These are phyloP conservation scores for Tuber umbilicatum DNA, from an alignment of 495 filamentous ascomycete species.

Conservation along the genomic window DNA sequence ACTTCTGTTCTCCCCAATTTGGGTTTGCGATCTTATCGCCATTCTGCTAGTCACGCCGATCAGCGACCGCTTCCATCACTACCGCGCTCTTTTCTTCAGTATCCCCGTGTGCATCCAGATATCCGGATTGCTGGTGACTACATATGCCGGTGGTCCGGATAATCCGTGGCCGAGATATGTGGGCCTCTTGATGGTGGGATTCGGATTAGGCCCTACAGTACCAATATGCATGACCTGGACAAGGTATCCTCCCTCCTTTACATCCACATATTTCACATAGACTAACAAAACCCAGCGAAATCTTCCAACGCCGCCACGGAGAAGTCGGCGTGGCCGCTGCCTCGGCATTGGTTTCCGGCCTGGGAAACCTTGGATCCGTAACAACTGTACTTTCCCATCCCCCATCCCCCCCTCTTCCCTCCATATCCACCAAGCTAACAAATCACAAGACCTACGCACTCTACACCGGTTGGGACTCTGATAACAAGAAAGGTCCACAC, in stretches of 20 bases:
- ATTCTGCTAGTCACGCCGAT: conserved; percentile 80
- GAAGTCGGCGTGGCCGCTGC: conserved; percentile 91
- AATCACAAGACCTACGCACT: conserved; percentile 64
- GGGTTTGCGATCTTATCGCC: conserved; percentile 77
- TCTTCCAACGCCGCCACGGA: conserved; percentile 82
- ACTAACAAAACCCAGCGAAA: conserved; percentile 48
- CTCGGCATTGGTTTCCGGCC: conserved; percentile 73
- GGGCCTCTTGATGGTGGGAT: conserved; percentile 82
- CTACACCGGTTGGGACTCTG: conserved; percentile 75
- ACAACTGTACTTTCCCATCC: conserved; percentile 48
- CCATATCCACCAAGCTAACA: background rate
- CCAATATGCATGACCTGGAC: conserved; percentile 93
- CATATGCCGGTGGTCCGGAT: conserved; percentile 61
- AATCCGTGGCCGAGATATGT: conserved; percentile 77
- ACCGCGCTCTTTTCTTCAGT: conserved; percentile 78
- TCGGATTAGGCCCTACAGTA: conserved; percentile 84
- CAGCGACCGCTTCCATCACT: conserved; percentile 76
- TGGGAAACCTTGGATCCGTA: conserved; percentile 78
- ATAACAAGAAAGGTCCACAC: conserved; percentile 58
- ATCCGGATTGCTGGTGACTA: conserved; percentile 68
- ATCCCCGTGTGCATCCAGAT: conserved; percentile 71
- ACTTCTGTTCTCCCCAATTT: conserved; percentile 80
- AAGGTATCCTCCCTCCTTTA: conserved; percentile 36
- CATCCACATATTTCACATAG: background rate
- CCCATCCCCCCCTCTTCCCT: background rate